Evolutionary conservation across 2,329 filamentous ascomycete species (phyloP).

Genomic region (Huntiella moniliformis): DNA sequence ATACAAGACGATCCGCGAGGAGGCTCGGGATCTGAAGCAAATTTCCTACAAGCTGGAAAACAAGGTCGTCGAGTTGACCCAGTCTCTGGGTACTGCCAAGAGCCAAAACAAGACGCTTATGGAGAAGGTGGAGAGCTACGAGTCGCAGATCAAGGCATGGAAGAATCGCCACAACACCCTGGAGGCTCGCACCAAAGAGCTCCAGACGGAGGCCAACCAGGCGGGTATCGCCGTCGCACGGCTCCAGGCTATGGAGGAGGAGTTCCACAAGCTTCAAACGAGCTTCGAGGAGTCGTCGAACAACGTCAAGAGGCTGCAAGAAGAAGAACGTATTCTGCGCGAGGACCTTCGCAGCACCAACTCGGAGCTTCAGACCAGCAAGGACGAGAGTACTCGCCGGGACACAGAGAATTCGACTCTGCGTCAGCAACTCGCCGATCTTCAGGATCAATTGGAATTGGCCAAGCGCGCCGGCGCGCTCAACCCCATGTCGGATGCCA

Average conservation of each 20-base stretch:
- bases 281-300: conserved; percentile 78
- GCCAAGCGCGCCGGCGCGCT: conserved; percentile 56
- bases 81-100: conserved; percentile 81
- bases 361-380: conserved; percentile 62
- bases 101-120: conserved; percentile 80
- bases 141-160: conserved; percentile 90
- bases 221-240: conserved; percentile 88
- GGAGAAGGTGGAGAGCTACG: conserved; percentile 85
- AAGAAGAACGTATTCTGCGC: conserved; percentile 73
- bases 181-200: conserved; percentile 76
- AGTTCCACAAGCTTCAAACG: conserved; percentile 79
- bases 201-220: conserved; percentile 93
- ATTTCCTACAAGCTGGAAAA: conserved; percentile 99
- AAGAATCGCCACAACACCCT: conserved; percentile 79
- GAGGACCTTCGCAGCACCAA: conserved; percentile 66
- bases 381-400: conserved; percentile 52
- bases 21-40: conserved; percentile 94
- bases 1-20: conserved; percentile 84
- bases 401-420: conserved; percentile 75
- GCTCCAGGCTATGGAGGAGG: conserved; percentile 78
- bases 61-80: conserved; percentile 96
- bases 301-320: conserved; percentile 85
- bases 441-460: conserved; percentile 82
- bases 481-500: conserved; percentile 41
- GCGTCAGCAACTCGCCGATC: conserved; percentile 69